These are phyloP conservation scores for Pyricularia pennisetigena DNA, from an alignment of 2,329 filamentous ascomycete species.

Conservation along the genomic window DNA sequence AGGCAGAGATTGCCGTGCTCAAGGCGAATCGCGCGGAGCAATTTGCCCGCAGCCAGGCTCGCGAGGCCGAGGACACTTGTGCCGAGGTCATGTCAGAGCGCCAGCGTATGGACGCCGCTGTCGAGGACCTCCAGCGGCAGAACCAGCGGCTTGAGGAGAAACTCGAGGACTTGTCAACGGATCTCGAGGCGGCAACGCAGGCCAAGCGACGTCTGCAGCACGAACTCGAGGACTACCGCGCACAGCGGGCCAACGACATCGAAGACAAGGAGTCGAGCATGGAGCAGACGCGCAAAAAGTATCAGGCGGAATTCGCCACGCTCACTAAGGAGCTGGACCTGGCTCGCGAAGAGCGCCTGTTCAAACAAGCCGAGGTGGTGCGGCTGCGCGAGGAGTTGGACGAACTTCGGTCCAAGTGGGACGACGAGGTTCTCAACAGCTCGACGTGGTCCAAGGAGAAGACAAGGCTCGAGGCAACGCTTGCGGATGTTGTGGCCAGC, in stretches of 20 bases:
- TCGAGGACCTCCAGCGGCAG: slow-evolving; percentile 85
- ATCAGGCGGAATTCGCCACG: slow-evolving; percentile 83
- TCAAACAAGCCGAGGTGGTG: slow-evolving; percentile 76
- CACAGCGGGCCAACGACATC: slow-evolving; percentile 87
- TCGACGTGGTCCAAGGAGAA: slow-evolving; percentile 99
- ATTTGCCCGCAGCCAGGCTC: slow-evolving; percentile 82
- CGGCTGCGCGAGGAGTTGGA: slow-evolving; percentile 93
- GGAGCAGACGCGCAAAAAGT: slow-evolving; percentile 97
- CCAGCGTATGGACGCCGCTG: slow-evolving; percentile 75
- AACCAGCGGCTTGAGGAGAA: slow-evolving; percentile 85
- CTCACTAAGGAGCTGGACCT: slow-evolving; percentile 88
- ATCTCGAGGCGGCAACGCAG: slow-evolving; percentile 76
- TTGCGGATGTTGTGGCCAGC: slow-evolving; percentile 82
- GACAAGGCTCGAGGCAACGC: slow-evolving; percentile 76
- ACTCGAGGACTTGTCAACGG: slow-evolving; percentile 83
- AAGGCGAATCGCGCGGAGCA: slow-evolving; percentile 89
- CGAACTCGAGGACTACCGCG: slow-evolving; percentile 94
- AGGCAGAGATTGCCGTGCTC: slow-evolving; percentile 89
- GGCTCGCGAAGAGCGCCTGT: slow-evolving; percentile 81
- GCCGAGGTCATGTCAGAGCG: slow-evolving; percentile 86
- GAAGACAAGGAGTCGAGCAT: slow-evolving; percentile 94
- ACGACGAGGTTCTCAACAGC: slow-evolving; percentile 94
- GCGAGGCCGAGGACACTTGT: slow-evolving; percentile 84
- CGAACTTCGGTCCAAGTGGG: slow-evolving; percentile 91
- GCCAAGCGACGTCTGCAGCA: slow-evolving; percentile 92